Conservation (phyloP, 208 protist genomes). For the Kentomonas sorsogonicus region DNA sequence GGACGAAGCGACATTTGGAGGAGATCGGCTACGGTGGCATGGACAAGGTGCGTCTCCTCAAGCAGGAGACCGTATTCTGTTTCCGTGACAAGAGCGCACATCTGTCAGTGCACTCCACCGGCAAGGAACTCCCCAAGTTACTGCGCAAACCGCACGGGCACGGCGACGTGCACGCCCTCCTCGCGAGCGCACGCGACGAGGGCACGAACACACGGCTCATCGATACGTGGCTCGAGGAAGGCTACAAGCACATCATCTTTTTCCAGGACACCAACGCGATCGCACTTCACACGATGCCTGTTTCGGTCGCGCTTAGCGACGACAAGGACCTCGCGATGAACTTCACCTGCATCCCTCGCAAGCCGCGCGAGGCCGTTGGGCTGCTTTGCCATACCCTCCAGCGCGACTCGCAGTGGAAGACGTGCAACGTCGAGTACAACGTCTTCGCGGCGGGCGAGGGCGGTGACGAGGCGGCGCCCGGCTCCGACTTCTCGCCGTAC, state of each 20-base stretch:
- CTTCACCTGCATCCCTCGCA: conserved; percentile 85
- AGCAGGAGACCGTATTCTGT: conserved; percentile 88
- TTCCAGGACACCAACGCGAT: conserved; percentile 93
- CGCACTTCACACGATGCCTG: conserved; percentile 58
- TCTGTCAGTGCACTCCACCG: conserved; percentile 43
- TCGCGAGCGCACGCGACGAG: conserved; percentile 35
- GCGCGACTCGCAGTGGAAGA: conserved; percentile 18
- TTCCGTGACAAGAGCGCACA: conserved; percentile 68
- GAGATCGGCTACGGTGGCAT: too few relatives aligned
- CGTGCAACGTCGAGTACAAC: conserved; percentile 85
- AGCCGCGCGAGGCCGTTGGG: conserved; percentile 78
- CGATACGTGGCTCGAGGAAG: conserved; percentile 40
- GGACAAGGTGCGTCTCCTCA: conserved; percentile 74
- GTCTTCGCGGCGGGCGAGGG: conserved; percentile 66
- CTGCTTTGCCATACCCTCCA: conserved; percentile 38
- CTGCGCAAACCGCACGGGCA: conserved; percentile 92
- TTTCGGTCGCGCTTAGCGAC: conserved; percentile 76
- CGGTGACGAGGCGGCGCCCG: too few relatives aligned
- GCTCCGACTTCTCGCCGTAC: conserved; percentile 78
- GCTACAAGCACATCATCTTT: conserved; percentile 79
- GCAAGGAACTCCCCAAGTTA: conserved; percentile 49
- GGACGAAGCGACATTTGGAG: conserved; percentile 48
- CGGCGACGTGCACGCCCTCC: conserved; percentile 91
- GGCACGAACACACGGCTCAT: conserved; percentile 18
- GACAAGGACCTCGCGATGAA: conserved; percentile 73